Evolutionary conservation across 148 eudicot genomes (phyloP).

Genomic region (Dianthus caryophyllus): DNA sequence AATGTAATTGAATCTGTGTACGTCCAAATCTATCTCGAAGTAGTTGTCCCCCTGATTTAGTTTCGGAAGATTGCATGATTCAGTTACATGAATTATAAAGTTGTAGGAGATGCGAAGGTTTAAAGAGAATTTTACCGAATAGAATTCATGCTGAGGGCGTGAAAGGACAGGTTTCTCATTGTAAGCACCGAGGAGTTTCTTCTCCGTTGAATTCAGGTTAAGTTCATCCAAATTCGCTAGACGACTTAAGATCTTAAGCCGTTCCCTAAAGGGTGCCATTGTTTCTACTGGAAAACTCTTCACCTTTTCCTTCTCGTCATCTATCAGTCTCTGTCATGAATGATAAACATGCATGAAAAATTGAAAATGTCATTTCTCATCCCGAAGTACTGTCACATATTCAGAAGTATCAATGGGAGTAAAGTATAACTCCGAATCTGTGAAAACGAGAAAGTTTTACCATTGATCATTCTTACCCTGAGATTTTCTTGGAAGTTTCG

Average conservation of each 20-base stretch:
- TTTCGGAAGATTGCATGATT: not conserved
- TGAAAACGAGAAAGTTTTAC: not conserved
- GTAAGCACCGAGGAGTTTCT: constrained; percentile 78
- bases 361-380: not conserved
- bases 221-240: constrained; percentile 68
- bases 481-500: constrained; percentile 73
- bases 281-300: constrained; percentile 66
- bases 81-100: not conserved
- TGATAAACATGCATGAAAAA: not conserved
- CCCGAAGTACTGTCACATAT: not conserved
- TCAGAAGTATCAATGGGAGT: not conserved
- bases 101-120: not conserved
- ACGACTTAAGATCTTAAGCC: constrained; percentile 83
- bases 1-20: constrained; percentile 86
- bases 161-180: constrained; percentile 94
- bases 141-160: constrained; percentile 95
- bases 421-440: not conserved
- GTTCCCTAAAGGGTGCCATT: constrained; percentile 62
- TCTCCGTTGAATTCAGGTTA: constrained; percentile 59
- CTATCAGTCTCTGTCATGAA: constrained; percentile 55
- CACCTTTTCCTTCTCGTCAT: constrained; percentile 71
- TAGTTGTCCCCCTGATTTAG: constrained; percentile 75
- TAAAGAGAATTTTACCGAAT: constrained; percentile 41
- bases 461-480: constrained; percentile 38
- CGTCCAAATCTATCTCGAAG: constrained; percentile 86